Conservation (phyloP, 805 yeast genomes). For the Ogataea methylovora region DNA sequence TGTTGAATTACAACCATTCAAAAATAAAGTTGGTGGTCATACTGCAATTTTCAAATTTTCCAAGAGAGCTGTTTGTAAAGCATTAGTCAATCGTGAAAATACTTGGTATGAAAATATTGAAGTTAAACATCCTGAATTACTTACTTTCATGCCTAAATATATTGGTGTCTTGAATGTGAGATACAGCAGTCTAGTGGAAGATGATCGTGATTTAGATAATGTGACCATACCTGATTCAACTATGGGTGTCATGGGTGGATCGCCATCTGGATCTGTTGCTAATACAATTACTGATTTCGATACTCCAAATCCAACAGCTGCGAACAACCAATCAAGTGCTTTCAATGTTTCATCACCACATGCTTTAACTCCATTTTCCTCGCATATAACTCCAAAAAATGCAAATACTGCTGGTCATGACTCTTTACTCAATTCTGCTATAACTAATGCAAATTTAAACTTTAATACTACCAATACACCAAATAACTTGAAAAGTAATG, state of each 20-base stretch:
- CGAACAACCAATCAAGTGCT: too few relatives aligned
- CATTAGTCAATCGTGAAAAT: slow-evolving; percentile 84
- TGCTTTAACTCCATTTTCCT: too few relatives aligned
- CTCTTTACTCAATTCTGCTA: too few relatives aligned
- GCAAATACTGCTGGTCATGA: too few relatives aligned
- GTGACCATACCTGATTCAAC: slow-evolving; percentile 4
- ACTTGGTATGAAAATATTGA: slow-evolving; percentile 89
- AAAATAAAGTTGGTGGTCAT: slow-evolving; percentile 96
- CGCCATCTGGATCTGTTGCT: too few relatives aligned
- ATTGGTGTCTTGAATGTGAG: slow-evolving; percentile 93
- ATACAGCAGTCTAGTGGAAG: slow-evolving; percentile 39
- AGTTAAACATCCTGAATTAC: slow-evolving; percentile 61
- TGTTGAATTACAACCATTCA: slow-evolving; percentile 85
- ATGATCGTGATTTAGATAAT: slow-evolving; percentile 14
- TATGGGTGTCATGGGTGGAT: slow-evolving; percentile 2
- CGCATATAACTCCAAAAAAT: too few relatives aligned
- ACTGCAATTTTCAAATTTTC: slow-evolving; percentile 93
- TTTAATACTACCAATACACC: too few relatives aligned
- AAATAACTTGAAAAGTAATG: slow-evolving; percentile 5
- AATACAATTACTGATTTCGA: background rate
- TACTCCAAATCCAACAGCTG: background rate
- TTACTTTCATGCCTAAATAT: slow-evolving; percentile 86
- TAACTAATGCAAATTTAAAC: too few relatives aligned
- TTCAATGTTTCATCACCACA: too few relatives aligned
- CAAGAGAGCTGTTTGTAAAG: slow-evolving; percentile 88